phyloP scores from a whole-genome alignment of 2,329 filamentous ascomycete genomes.

The Fusarium armeniacum region DNA sequence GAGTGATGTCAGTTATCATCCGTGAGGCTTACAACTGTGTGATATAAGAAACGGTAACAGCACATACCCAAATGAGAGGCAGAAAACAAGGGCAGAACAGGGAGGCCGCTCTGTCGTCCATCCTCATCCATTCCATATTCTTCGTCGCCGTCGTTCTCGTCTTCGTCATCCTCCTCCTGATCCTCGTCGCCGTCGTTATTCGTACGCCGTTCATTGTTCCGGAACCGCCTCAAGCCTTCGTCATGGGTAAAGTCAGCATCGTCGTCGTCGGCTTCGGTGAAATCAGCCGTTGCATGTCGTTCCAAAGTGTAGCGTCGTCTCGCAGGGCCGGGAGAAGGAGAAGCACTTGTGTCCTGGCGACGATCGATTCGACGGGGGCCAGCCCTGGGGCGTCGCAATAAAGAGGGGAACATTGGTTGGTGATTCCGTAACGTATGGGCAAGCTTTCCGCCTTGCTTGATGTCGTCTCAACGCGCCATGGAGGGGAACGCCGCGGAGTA shows the following conservation, averaged over 20 bases:
- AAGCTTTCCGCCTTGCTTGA: slow-evolving; percentile 49
- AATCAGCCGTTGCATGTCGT: slow-evolving; percentile 73
- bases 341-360: slow-evolving; percentile 49
- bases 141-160: slow-evolving; percentile 64
- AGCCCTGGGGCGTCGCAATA: slow-evolving; percentile 54
- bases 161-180: slow-evolving; percentile 63
- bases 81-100: slow-evolving; percentile 82
- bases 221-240: slow-evolving; percentile 50
- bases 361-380: slow-evolving; percentile 53
- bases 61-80: slow-evolving; percentile 78
- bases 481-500: slow-evolving; percentile 31
- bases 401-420: slow-evolving; percentile 56
- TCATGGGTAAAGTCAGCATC: slow-evolving; percentile 60
- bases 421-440: slow-evolving; percentile 29
- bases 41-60: not conserved
- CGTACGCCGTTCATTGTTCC: slow-evolving; percentile 44
- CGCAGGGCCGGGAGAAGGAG: slow-evolving; percentile 52
- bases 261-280: slow-evolving; percentile 73
- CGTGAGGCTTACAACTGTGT: slow-evolving; percentile 3
- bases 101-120: slow-evolving; percentile 50
- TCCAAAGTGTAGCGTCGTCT: slow-evolving; percentile 50
- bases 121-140: slow-evolving; percentile 55
- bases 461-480: slow-evolving; percentile 49
- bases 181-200: slow-evolving; percentile 62
- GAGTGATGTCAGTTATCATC: slow-evolving; percentile 18